These are phyloP conservation scores for Eucalyptus pauciflora DNA, from an alignment of 345 rosid species.

Conservation along the genomic window DNA sequence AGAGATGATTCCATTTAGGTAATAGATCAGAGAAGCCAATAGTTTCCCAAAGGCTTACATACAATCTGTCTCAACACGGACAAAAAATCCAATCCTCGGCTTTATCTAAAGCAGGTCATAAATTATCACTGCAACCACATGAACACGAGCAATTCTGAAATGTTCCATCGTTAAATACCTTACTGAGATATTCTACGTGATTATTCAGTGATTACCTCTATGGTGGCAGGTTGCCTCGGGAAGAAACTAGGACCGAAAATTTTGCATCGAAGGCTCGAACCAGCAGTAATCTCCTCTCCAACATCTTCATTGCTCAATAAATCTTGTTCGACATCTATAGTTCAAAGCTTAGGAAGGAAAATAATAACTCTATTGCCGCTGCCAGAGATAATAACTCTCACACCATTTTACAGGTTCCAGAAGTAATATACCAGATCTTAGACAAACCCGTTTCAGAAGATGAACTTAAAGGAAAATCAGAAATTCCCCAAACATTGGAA, in stretches of 20 bases:
- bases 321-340: neutral
- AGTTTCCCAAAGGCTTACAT: neutral
- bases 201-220: neutral
- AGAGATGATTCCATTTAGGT: neutral
- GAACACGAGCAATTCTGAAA: neutral
- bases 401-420: slow-evolving; percentile 53
- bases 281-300: slow-evolving; percentile 38
- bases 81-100: neutral
- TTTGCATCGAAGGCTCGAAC: slow-evolving; percentile 52
- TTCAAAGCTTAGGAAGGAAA: neutral
- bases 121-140: neutral
- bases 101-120: neutral
- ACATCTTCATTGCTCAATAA: neutral
- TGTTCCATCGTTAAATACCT: neutral
- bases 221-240: slow-evolving; percentile 79
- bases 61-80: neutral
- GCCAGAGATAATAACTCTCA: neutral
- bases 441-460: slow-evolving; percentile 49
- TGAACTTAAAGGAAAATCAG: slow-evolving; percentile 59
- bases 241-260: slow-evolving; percentile 69
- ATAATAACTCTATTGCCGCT: neutral
- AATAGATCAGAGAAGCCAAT: neutral
- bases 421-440: slow-evolving; percentile 63
- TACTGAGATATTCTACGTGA: neutral
- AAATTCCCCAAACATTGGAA: slow-evolving; percentile 71